These are phyloP conservation scores for Theobroma cacao DNA, from an alignment of 345 rosid genomes.

Conservation along the genomic window DNA sequence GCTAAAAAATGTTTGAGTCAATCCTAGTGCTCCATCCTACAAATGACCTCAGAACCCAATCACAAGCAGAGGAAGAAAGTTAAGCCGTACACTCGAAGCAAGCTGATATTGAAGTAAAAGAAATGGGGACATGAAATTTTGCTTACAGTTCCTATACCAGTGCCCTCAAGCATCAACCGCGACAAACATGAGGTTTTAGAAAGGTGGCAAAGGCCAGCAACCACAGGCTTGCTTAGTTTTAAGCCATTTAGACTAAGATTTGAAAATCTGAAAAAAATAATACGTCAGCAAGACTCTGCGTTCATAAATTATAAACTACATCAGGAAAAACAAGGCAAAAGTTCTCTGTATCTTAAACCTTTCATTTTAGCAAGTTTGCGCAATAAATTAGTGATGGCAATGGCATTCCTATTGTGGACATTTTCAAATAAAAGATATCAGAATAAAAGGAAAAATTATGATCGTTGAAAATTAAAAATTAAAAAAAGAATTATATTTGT, in stretches of 20 bases:
- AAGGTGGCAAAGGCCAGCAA: slow-evolving; percentile 67
- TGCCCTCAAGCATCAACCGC: slow-evolving; percentile 68
- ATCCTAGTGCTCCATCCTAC: slow-evolving; percentile 67
- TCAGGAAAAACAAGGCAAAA: slow-evolving; percentile 6
- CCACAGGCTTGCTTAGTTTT: slow-evolving; percentile 65
- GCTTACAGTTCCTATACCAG: slow-evolving; percentile 77
- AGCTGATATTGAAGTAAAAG: neutral
- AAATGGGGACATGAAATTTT: neutral
- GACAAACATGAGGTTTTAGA: slow-evolving; percentile 60
- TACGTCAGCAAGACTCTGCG: neutral
- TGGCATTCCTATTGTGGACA: no score
- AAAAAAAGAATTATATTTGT: no score
- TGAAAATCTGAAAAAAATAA: slow-evolving; percentile 52
- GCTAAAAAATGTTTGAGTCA: slow-evolving; percentile 50
- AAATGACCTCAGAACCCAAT: slow-evolving; percentile 19
- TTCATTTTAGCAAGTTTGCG: slow-evolving; percentile 54
- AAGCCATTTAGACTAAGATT: slow-evolving; percentile 78
- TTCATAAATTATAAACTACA: neutral
- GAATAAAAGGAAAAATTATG: no score
- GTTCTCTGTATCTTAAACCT: slow-evolving; percentile 42
- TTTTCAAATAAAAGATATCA: no score
- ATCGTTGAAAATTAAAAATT: no score
- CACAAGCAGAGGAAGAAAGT: slow-evolving; percentile 8
- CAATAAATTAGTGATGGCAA: slow-evolving; percentile 53
- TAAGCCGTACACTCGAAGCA: neutral